Conservation (phyloP, 1,139 yeast genomes). For the Taiozyma sp. region DNA sequence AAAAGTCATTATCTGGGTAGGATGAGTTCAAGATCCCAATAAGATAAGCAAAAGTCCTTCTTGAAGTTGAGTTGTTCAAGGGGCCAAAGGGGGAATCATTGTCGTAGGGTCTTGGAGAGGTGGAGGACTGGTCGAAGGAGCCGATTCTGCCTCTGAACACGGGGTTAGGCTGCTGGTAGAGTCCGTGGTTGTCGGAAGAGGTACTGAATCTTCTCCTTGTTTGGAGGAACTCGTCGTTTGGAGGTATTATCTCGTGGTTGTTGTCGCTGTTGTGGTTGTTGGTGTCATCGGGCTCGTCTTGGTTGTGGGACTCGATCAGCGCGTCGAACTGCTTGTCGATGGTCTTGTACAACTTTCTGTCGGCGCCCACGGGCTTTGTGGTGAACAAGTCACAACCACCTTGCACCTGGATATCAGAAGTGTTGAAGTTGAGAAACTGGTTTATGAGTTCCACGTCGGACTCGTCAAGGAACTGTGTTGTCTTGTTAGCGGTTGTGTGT, state of each 20-base stretch:
- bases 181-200: constrained; percentile 6
- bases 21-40: constrained; percentile 89
- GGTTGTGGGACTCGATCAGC: constrained; percentile 37
- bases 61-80: constrained; percentile 71
- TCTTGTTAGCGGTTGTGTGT: not conserved
- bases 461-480: constrained; percentile 74
- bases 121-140: constrained; percentile 1
- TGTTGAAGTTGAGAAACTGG: constrained; percentile 81
- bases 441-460: constrained; percentile 86
- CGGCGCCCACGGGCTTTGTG: constrained; percentile 89
- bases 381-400: constrained; percentile 97
- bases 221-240: constrained; percentile 16
- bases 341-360: constrained; percentile 80
- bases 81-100: constrained; percentile 86
- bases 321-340: constrained; percentile 79
- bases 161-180: not conserved
- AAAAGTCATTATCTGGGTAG: constrained; percentile 94
- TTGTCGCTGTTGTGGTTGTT: not conserved
- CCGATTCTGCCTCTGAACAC: constrained; percentile 3
- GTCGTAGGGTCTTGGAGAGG: constrained; percentile 28
- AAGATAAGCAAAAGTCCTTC: constrained; percentile 86
- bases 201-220: constrained; percentile 25
- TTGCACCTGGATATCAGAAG: constrained; percentile 78
- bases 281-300: constrained; percentile 6
- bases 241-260: constrained; percentile 14